Base-by-base conservation (phyloP, 1,284 basidiomycete genomes). In the Phylloboletellus chloephorus region DNA sequence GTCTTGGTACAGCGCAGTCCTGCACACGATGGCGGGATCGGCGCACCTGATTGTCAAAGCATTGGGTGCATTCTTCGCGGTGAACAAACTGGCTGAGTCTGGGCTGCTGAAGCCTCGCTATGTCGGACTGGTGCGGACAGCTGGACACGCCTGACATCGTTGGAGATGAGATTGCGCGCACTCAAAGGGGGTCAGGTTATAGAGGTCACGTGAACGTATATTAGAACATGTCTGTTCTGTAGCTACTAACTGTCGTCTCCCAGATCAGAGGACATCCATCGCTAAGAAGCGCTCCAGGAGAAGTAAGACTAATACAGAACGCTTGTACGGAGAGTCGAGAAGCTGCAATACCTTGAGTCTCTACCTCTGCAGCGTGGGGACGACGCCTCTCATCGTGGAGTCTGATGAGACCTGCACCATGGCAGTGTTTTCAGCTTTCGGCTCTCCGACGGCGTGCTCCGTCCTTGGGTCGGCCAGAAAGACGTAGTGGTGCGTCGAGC, bases 51-150 rank as follows among this genome's bases (percentile, higher is more conserved):
- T 80, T 82, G 63, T 98, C 94, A 61, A 98, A 98, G 64, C 95
- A 98, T 46, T 94, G 89, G 0, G 94, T 96, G 56, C 91, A 95
- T 61, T 94, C 90, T 60, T 93, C 90, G 8, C 87, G 71, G 54
- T 93, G 83, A 0, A 93, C 83, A 1, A 68, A 68, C 39, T 78
- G 72, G 2, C 68, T 71, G 1, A 73, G 56, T 40, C 54, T 69
- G 7, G 72, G 72, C 2, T 52, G 60, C 23, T 61, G 47, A 2
- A 65, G 47, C 4, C 10, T 52, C 21, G 47, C 46, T 44, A 60
- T 24, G 2, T 56, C 48, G 8, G 39, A 39, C 17, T 36, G 40
- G 37, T 60, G 58, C 16, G 57, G 52, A 45, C 58, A 60, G 19
- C 22, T 37, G 7, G 57, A 23, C 58, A 60, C 63, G 19, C 22